Conservation (phyloP, 495 filamentous ascomycete genomes). For the Aspergillus sclerotioniger region DNA sequence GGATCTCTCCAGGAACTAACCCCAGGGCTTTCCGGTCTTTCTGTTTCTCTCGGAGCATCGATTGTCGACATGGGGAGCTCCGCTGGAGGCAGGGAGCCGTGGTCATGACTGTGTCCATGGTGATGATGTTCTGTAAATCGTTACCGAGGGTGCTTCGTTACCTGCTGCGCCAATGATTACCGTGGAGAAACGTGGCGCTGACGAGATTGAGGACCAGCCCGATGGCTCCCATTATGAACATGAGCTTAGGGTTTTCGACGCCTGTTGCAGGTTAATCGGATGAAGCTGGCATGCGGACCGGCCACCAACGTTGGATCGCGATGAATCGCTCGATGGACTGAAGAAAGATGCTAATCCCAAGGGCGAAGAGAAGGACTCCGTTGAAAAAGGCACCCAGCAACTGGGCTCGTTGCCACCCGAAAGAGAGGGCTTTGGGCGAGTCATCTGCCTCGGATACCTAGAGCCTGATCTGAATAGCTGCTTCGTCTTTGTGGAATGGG, state of each 20-base stretch:
- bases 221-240: conserved; percentile 75
- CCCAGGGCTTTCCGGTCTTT: conserved; percentile 3
- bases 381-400: conserved; percentile 89
- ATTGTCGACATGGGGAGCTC: background rate
- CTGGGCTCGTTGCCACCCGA: conserved; percentile 79
- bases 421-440: conserved; percentile 41
- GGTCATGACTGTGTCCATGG: conserved; percentile 12
- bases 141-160: background rate
- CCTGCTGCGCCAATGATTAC: conserved; percentile 25
- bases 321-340: conserved; percentile 85
- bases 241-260: conserved; percentile 47
- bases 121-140: conserved; percentile 7
- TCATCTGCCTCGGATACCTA: conserved; percentile 29
- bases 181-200: conserved; percentile 77
- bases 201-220: conserved; percentile 79
- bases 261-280: conserved; percentile 20
- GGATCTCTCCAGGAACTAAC: background rate
- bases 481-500: background rate
- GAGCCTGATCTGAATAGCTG: background rate
- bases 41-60: background rate
- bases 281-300: background rate
- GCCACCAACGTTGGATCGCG: conserved; percentile 33
- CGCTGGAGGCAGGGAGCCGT: background rate
- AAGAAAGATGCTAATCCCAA: conserved; percentile 91
- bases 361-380: conserved; percentile 82